Conservation (phyloP, 495 filamentous ascomycete species). For the Pseudevernia furfuracea region DNA sequence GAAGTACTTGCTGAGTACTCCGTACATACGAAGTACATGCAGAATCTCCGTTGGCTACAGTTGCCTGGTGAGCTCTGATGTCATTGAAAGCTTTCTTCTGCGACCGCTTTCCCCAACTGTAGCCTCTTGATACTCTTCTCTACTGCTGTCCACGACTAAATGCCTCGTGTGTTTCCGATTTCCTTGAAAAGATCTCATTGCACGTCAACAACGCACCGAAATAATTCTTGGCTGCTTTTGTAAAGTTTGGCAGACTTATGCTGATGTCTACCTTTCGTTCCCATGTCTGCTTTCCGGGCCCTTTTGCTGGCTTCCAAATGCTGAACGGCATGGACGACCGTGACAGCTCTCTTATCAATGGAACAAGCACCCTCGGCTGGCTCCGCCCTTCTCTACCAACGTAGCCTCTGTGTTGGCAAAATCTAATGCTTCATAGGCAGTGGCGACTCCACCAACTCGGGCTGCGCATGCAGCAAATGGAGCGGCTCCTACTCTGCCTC, state of each 20-base stretch:
- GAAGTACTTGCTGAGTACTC: neutral
- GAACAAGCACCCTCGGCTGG: neutral
- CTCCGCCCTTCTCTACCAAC: neutral
- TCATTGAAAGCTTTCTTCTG: neutral
- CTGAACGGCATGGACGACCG: no score
- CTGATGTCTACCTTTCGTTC: no score
- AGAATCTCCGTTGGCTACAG: neutral
- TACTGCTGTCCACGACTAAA: neutral
- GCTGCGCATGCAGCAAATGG: no score
- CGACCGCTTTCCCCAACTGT: neutral
- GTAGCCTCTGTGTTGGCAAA: neutral
- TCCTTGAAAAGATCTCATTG: neutral
- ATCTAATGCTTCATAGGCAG: neutral
- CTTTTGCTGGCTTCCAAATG: no score
- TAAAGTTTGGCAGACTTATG: no score
- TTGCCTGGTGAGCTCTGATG: neutral
- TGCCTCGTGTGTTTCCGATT: neutral
- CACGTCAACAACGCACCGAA: no score
- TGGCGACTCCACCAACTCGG: no score
- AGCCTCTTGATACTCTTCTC: neutral
- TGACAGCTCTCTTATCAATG: neutral
- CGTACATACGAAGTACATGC: neutral
- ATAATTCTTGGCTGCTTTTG: no score
- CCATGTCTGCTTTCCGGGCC: no score
- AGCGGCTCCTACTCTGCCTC: no score